Evolutionary conservation across 306 rosid species (phyloP).

Genomic region (Acacia confusa): DNA sequence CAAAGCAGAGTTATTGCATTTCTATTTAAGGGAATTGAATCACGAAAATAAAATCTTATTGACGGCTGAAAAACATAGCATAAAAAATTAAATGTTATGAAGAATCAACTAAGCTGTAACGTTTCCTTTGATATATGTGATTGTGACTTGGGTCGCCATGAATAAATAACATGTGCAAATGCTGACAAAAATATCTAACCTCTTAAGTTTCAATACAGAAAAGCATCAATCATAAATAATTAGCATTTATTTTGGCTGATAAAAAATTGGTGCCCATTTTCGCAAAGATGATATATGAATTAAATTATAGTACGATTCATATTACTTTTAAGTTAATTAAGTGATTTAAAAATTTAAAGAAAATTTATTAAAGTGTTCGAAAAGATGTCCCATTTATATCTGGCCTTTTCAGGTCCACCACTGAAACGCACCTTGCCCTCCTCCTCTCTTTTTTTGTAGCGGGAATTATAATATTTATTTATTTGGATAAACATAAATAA

Average conservation of each 20-base stretch:
- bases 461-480: background rate
- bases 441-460: conserved; percentile 8
- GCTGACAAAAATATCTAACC: background rate
- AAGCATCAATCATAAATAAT: background rate
- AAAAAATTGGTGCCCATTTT: background rate
- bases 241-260: background rate
- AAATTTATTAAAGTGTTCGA: background rate
- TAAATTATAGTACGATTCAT: no score
- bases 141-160: background rate
- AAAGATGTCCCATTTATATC: background rate
- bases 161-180: background rate
- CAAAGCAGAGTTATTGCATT: background rate
- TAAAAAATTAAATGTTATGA: background rate
- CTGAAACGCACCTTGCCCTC: conserved; percentile 7
- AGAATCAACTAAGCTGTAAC: background rate
- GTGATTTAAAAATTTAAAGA: background rate
- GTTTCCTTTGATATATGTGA: background rate
- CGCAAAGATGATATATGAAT: background rate
- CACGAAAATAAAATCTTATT: no score
- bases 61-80: background rate
- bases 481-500: background rate
- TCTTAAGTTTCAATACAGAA: background rate
- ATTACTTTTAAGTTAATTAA: background rate
- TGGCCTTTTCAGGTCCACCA: conserved; percentile 14
- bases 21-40: background rate